phyloP scores from a whole-genome alignment of 352 stramenopile species.

The Pythium vanterpoolii region DNA sequence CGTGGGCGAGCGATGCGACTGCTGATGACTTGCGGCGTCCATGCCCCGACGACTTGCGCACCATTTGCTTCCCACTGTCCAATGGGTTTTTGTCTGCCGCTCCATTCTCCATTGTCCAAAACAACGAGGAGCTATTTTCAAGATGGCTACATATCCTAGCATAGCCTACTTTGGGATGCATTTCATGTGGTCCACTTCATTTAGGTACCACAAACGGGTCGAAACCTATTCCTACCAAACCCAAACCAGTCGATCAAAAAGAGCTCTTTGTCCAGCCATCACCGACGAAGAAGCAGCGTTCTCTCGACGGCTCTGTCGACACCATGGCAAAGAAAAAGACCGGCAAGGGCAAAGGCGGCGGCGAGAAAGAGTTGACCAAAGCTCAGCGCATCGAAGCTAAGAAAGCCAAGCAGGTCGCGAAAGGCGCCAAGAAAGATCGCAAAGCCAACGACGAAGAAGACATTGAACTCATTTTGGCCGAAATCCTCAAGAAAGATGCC shows the following conservation, averaged over 20 bases:
- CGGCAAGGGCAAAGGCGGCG: conserved; percentile 43
- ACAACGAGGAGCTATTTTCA: conserved; percentile 2
- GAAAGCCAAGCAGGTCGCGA: conserved; percentile 79
- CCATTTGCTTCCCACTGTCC: conserved; percentile 9
- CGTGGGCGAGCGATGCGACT: not conserved
- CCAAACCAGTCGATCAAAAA: conserved; percentile 13
- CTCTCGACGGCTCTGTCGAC: not conserved
- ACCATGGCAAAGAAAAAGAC: conserved; percentile 66
- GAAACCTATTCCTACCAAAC: not conserved
- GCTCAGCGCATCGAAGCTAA: conserved; percentile 73
- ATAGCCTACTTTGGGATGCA: not conserved
- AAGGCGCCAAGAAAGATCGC: conserved; percentile 75
- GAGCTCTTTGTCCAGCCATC: conserved; percentile 1
- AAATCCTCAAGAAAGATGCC: conserved; percentile 80
- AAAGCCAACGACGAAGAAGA: conserved; percentile 78
- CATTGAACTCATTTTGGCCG: conserved; percentile 74
- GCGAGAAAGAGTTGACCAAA: conserved; percentile 67
- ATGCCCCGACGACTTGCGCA: conserved; percentile 8
- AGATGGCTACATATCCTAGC: conserved; percentile 14
- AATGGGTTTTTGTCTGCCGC: not conserved
- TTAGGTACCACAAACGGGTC: not conserved
- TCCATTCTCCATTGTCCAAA: not conserved
- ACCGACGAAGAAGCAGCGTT: too few species aligned
- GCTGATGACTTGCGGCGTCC: conserved; percentile 5
- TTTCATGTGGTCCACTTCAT: not conserved